These are phyloP conservation scores for Plenodomus lindquistii DNA, from an alignment of 2,329 filamentous ascomycete species.

Conservation along the genomic window DNA sequence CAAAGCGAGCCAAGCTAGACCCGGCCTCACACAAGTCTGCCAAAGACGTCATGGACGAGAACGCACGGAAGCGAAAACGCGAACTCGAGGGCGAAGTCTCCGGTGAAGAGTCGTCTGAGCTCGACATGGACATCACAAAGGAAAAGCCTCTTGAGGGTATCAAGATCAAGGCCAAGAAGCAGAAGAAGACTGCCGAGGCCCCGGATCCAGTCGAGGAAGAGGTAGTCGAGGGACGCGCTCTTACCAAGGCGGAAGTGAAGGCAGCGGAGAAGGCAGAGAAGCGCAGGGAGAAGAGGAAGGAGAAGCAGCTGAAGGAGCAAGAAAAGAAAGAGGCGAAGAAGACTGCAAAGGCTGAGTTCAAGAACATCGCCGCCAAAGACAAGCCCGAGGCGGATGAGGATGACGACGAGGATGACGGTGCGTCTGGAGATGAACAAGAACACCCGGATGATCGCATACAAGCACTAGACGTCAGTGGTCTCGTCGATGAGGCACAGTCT, in stretches of 20 bases:
- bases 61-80: constrained; percentile 71
- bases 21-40: constrained; percentile 89
- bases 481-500: constrained; percentile 42
- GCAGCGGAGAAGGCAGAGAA: constrained; percentile 51
- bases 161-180: constrained; percentile 48
- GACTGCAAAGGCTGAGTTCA: constrained; percentile 35
- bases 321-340: constrained; percentile 41
- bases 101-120: constrained; percentile 34
- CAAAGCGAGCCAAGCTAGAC: constrained; percentile 83
- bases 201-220: constrained; percentile 39
- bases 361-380: constrained; percentile 23
- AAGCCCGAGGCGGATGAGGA: constrained; percentile 34
- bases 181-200: constrained; percentile 42
- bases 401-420: constrained; percentile 23
- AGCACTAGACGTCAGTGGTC: constrained; percentile 41
- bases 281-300: constrained; percentile 52
- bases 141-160: constrained; percentile 46
- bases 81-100: constrained; percentile 65
- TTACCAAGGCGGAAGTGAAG: constrained; percentile 44
- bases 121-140: constrained; percentile 40
- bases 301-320: constrained; percentile 48
- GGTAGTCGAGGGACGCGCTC: constrained; percentile 44
- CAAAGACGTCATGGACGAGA: constrained; percentile 91
- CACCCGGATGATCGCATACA: constrained; percentile 38
- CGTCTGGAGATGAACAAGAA: constrained; percentile 25